Evolutionary conservation across 1,139 yeast species (phyloP), one percentile per base, ranked within the genome.

Genomic region (Taphrina communis): DNA sequence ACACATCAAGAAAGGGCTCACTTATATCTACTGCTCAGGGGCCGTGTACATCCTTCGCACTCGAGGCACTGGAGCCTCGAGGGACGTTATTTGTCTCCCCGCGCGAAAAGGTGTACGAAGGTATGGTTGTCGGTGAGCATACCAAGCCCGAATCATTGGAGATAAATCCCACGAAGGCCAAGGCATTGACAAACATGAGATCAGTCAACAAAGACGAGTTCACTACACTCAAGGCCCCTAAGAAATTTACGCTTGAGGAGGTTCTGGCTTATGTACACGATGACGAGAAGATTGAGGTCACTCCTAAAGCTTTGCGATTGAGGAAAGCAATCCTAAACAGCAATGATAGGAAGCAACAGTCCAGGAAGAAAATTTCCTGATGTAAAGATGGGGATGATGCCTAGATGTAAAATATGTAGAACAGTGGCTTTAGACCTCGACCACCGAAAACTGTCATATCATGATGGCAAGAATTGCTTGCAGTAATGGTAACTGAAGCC

Each of bases 41-140:
- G 9, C 63, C 63, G 2, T 57, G 63, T 19, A 65, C 68, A 6
- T 36, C 68, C 7, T 65, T 57, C 53, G 68, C 68, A 14, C 52
- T 65, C n/a, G 68, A 65, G 19, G 63, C 63, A 5, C 44, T 65
- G 42, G 63, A 65, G 52, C 68, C 68, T 7, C 48, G 68, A 11
- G 68, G 68, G 6, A 57, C 53, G 19, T 39, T 65, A 17, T 65
- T 65, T 42, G 68, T 65, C 19, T 35, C 57, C 25, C 68, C 68
- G 12, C 50, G 68, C 7, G 63, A 65, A 35, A 57, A 57, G 35
- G 63, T 65, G 19, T 65, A 65, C 19, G 68, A 57, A 41, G 68
- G 68, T 21, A 57, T 57, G 63, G 60, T 65, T 42, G 68, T 65
- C 7, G 68, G 68, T 17, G 68, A 65, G 58, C 68, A 65, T 44